A percentile compares a stretch with the other conserved stretches of the same genome.
Conservation (phyloP, 306 rosid genomes). For the Vigna trinervia region DNA sequence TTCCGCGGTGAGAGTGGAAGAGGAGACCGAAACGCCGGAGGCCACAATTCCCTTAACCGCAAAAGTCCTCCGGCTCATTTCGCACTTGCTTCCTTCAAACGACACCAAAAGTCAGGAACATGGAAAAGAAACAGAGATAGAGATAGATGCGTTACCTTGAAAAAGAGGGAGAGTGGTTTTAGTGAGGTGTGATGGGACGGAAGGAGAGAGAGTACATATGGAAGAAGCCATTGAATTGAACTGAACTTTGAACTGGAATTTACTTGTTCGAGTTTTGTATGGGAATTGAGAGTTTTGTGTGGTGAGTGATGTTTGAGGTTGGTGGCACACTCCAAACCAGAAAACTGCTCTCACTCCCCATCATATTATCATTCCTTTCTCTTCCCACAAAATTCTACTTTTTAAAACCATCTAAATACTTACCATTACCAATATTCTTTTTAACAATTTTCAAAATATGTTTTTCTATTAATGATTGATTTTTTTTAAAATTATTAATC, state of each 20-base stretch:
- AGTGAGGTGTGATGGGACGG: slow-evolving; percentile 55
- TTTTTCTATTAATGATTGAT: no score
- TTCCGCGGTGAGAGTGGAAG: slow-evolving; percentile 59
- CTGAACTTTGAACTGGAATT: not conserved
- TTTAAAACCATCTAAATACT: no score
- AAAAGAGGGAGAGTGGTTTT: slow-evolving; percentile 51
- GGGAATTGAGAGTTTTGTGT: slow-evolving; percentile 40
- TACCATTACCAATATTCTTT: no score
- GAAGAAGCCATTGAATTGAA: slow-evolving; percentile 62
- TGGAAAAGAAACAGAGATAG: not conserved
- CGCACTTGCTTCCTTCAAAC: slow-evolving; percentile 82
- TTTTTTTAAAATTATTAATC: no score
- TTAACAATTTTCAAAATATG: no score
- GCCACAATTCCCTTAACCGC: slow-evolving; percentile 74
- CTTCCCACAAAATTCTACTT: not conserved
- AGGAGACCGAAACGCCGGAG: slow-evolving; percentile 71
- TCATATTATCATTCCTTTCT: not conserved
- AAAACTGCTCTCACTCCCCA: not conserved
- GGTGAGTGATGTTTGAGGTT: slow-evolving; percentile 46
- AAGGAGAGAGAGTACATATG: slow-evolving; percentile 50
- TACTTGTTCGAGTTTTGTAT: not conserved
- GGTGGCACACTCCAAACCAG: slow-evolving; percentile 65
- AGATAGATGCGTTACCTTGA: slow-evolving; percentile 41
- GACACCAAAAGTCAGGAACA: slow-evolving; percentile 27
- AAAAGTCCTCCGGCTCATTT: slow-evolving; percentile 68